Conservation (phyloP, 176 grass and related monocot genomes). For the Triticum timopheevii region DNA sequence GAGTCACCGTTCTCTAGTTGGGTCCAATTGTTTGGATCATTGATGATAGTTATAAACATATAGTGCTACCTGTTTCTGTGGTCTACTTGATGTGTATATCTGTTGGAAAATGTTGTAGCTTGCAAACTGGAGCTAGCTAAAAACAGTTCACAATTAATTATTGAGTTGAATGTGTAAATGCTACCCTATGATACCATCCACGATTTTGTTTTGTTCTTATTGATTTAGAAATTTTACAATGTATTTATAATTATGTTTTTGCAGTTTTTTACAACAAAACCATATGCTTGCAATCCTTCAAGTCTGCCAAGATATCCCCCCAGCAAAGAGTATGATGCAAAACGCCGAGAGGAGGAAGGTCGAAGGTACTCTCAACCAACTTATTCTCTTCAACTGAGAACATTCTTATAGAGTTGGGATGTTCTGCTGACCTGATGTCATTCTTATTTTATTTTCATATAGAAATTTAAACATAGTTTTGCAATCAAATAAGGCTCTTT, state of each 20-base stretch:
- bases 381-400: constrained; percentile 2
- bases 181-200: not conserved
- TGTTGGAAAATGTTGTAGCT: constrained; percentile 19
- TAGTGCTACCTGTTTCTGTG: not conserved
- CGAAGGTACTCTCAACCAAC: constrained; percentile 56
- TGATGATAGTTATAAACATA: not conserved
- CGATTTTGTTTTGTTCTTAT: not conserved
- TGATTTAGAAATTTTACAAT: not conserved
- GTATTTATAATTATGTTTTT: constrained; percentile 30
- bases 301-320: constrained; percentile 88
- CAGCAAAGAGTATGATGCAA: constrained; percentile 98
- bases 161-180: not conserved
- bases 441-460: not conserved
- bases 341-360: constrained; percentile 79
- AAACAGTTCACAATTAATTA: not conserved
- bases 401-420: not conserved
- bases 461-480: not conserved
- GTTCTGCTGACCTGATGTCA: not conserved
- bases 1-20: not conserved
- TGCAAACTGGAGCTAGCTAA: not conserved
- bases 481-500: not conserved
- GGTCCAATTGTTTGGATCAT: not conserved
- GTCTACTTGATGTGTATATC: not conserved
- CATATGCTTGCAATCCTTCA: constrained; percentile 92
- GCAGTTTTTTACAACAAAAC: constrained; percentile 88